Conservation (phyloP, 225 moss, liverwort and hornwort species). For the Climacium dendroides region DNA sequence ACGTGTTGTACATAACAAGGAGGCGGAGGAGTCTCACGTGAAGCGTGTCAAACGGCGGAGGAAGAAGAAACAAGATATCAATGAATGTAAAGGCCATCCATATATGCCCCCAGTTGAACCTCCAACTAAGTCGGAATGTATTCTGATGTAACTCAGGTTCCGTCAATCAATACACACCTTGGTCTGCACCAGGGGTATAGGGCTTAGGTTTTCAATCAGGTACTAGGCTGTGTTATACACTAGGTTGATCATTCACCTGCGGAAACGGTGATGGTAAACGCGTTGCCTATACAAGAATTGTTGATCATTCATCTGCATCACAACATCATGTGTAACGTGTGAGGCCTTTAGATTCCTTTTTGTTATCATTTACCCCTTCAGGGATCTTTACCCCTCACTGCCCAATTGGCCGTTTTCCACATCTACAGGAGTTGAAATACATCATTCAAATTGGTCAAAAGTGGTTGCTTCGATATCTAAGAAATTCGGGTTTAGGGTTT, state of each 20-base stretch:
- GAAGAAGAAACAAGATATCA: neutral
- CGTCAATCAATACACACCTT: neutral
- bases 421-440: neutral
- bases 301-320: neutral
- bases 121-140: neutral
- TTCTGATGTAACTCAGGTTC: neutral
- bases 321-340: neutral
- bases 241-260: neutral
- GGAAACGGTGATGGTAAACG: neutral
- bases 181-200: neutral
- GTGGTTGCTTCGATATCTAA: neutral
- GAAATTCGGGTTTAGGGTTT: too few relatives aligned
- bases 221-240: neutral
- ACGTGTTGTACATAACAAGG: neutral
- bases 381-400: neutral
- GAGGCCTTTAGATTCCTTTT: neutral
- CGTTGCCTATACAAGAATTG: neutral
- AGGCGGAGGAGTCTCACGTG: slow-evolving; percentile 3
- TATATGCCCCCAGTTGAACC: neutral
- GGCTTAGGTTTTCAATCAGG: neutral
- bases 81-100: neutral
- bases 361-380: neutral
- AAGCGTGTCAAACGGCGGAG: neutral
- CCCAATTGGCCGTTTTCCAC: neutral
- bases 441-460: neutral